Base-by-base conservation (phyloP, 441 rosid genomes). In the Theobroma grandiflorum region DNA sequence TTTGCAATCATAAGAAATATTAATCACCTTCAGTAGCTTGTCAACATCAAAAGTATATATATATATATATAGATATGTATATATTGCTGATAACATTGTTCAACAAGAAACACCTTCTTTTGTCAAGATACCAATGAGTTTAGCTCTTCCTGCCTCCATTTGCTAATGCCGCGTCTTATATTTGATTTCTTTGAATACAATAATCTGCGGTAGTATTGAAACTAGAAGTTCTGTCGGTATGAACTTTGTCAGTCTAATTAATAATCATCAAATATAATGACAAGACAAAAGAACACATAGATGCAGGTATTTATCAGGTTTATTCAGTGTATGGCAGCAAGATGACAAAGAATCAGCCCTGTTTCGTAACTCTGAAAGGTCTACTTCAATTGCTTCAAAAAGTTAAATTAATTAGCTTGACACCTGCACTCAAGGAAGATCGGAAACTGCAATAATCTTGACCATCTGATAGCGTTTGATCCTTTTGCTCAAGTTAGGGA, bases 151-250 rank as follows among this genome's bases (percentile, higher is more conserved):
- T 4, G 42, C 9, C 6, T 37, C 45, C 38, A 64, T 64, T 35
- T 64, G 69, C 43, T 64, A 4, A 35, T 14, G 20, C n/a, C 43
- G 68, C 68, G 43, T 63, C 10, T 67, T 18, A 16, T 16, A 18
- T 72, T 37, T 72, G 33, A 35, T 53, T 70, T 47, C 40, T 45
- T 45, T 47, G n/a, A 49, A 35, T 6, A 35, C 2, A 14, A 6
- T 14, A 35, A 12, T 37, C 10, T 15, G 8, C 6, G 49, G 8
- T 45, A 45, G 10, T 6, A 6, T 45, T 45, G 49, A 45, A 8
- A 45, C 49, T 45, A 45, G 0, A 72, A 72, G 63, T 35, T 11
- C 14, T 67, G 76, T 73, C 76, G 76, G 76, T 73, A 73, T 38
- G 76, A 20, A 12, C 6, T 38, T 73, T n/a, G 76, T 73, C 2